These are phyloP conservation scores for Nannochloropsis oceanica DNA, from an alignment of 108 stramenopile species.

Conservation along the genomic window DNA sequence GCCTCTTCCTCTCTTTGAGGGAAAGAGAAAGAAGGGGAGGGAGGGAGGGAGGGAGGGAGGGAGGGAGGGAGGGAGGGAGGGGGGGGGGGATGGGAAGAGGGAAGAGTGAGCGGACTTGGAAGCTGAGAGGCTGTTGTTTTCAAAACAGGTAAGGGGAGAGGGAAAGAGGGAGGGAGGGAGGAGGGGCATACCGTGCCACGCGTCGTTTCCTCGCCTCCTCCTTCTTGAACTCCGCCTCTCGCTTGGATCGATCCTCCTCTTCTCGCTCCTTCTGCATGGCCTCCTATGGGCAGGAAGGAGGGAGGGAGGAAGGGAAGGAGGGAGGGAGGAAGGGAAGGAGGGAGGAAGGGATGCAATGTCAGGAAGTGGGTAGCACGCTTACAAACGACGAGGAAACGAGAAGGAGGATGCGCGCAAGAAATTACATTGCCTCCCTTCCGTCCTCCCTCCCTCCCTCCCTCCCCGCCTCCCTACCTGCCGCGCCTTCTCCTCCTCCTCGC, in stretches of 20 bases:
- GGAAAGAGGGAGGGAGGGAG: background rate
- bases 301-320: too few species aligned
- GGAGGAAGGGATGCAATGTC: too few species aligned
- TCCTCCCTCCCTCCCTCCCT: constrained; percentile 15
- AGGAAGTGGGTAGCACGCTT: too few species aligned
- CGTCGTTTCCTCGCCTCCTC: constrained; percentile 13
- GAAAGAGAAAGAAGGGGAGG: background rate
- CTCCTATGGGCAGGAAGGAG: too few species aligned
- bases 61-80: too few species aligned
- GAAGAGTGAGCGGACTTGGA: background rate
- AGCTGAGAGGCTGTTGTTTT: background rate
- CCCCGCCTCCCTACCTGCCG: background rate
- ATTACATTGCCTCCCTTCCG: background rate
- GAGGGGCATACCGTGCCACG: background rate
- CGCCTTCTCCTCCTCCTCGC: constrained; percentile 1
- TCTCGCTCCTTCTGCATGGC: too few species aligned
- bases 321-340: too few species aligned
- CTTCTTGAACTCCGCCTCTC: constrained; percentile 1
- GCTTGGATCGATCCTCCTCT: too few species aligned
- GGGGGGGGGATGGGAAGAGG: too few species aligned
- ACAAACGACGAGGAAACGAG: background rate
- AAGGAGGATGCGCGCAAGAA: background rate
- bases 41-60: background rate
- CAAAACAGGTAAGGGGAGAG: background rate
- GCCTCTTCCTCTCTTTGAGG: constrained; percentile 39